Conservation (phyloP, 2,329 filamentous ascomycete genomes). For the Claviceps humidiphila region DNA sequence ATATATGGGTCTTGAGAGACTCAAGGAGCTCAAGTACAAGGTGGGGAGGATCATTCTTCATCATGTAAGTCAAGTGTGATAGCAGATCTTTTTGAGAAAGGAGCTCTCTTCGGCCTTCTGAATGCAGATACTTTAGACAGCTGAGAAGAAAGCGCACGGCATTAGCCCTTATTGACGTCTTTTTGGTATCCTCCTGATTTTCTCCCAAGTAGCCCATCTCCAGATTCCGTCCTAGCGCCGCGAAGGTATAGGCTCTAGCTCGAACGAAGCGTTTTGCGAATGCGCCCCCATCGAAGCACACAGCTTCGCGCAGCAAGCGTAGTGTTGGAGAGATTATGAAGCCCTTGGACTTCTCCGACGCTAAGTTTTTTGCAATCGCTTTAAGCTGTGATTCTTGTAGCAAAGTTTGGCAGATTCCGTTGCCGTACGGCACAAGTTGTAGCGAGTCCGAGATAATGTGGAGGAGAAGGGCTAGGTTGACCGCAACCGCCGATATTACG, state of each 20-base stretch:
- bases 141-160: constrained; percentile 70
- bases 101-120: constrained; percentile 68
- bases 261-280: constrained; percentile 67
- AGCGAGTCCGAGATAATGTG: constrained; percentile 62
- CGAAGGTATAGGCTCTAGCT: constrained; percentile 64
- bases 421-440: constrained; percentile 61
- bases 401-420: constrained; percentile 68
- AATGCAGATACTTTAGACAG: constrained; percentile 64
- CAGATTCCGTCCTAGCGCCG: constrained; percentile 68
- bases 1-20: constrained; percentile 53
- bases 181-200: constrained; percentile 46
- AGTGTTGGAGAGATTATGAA: constrained; percentile 82
- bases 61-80: constrained; percentile 65
- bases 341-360: constrained; percentile 69
- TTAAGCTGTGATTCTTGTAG: constrained; percentile 71
- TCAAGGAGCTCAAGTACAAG: constrained; percentile 64
- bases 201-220: constrained; percentile 50
- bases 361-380: constrained; percentile 64
- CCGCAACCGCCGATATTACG: constrained; percentile 66
- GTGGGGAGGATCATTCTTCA: constrained; percentile 65
- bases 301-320: constrained; percentile 73
- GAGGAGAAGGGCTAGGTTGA: constrained; percentile 69
- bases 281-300: constrained; percentile 72
- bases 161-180: constrained; percentile 70
- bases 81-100: constrained; percentile 69